Percentiles rank a stretch among this genome's conserved stretches.
Evolutionary conservation across 768 basidiomycete genomes (phyloP).

Genomic region (Ramaria rubella): DNA sequence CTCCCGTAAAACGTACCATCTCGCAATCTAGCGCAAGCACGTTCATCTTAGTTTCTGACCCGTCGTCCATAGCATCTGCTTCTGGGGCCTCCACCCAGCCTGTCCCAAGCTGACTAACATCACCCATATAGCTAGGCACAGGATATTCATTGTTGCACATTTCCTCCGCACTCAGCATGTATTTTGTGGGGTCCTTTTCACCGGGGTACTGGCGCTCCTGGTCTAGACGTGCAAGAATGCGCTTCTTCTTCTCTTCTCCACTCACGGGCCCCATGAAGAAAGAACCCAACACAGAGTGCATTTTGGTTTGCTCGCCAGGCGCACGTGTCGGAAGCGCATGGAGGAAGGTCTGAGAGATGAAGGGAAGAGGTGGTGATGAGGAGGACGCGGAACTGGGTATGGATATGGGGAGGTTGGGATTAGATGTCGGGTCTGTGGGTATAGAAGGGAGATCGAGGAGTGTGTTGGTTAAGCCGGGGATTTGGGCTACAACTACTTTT

Average conservation of each 20-base stretch:
- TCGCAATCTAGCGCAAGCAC: conserved; percentile 93
- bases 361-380: conserved; percentile 43
- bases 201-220: conserved; percentile 44
- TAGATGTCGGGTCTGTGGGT: conserved; percentile 59
- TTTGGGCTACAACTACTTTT: conserved; percentile 71
- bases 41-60: conserved; percentile 25
- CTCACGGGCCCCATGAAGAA: conserved; percentile 81
- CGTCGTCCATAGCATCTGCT: conserved; percentile 24
- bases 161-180: conserved; percentile 70
- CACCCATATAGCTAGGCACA: conserved; percentile 76
- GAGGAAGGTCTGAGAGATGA: conserved; percentile 74
- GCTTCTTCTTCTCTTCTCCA: conserved; percentile 68
- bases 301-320: conserved; percentile 77
- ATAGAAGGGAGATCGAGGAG: conserved; percentile 65
- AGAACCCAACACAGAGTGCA: conserved; percentile 79
- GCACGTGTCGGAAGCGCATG: conserved; percentile 92
- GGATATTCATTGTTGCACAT: conserved; percentile 96
- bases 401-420: conserved; percentile 49
- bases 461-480: conserved; percentile 81
- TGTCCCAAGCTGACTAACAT: conserved; percentile 50
- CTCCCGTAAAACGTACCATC: conserved; percentile 57
- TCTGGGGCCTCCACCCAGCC: conserved; percentile 85
- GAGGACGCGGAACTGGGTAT: conserved; percentile 37
- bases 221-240: conserved; percentile 33
- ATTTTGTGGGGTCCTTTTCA: conserved; percentile 60